Evolutionary conservation across 352 stramenopile species (phyloP).

Genomic region (Aphanomyces stellatus): DNA sequence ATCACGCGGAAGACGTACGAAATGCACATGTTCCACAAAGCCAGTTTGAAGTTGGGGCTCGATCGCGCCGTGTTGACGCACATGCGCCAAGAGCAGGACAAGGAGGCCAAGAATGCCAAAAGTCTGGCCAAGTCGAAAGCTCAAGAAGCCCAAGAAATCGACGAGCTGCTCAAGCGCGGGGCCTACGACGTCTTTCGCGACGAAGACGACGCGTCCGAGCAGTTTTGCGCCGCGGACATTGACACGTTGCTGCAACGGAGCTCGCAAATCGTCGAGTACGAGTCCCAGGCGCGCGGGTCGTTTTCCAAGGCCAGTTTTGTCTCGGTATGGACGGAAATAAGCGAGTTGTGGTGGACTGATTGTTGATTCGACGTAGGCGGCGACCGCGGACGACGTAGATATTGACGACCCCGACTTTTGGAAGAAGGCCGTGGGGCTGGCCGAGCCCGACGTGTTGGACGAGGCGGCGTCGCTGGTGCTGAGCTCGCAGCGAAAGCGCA

Average conservation of each 20-base stretch:
- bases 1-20: constrained; percentile 91
- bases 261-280: constrained; percentile 79
- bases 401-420: constrained; percentile 99
- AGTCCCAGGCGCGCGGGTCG: constrained; percentile 70
- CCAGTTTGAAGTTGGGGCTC: constrained; percentile 88
- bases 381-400: constrained; percentile 90
- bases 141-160: constrained; percentile 85
- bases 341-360: no score
- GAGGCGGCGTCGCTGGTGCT: constrained; percentile 48
- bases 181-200: constrained; percentile 90
- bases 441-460: constrained; percentile 46
- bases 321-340: no score
- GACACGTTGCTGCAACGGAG: constrained; percentile 94
- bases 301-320: constrained; percentile 93
- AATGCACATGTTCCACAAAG: constrained; percentile 93
- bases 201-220: constrained; percentile 85
- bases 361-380: constrained; percentile 34
- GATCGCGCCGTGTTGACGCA: constrained; percentile 89
- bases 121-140: constrained; percentile 61
- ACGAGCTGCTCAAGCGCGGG: constrained; percentile 86
- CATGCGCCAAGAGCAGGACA: constrained; percentile 84
- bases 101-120: constrained; percentile 35
- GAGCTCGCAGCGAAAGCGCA: constrained; percentile 76
- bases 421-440: constrained; percentile 95
- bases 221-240: constrained; percentile 97